phyloP scores from a whole-genome alignment of 805 yeast genomes.

The Nakazawaea laoshanensis region DNA sequence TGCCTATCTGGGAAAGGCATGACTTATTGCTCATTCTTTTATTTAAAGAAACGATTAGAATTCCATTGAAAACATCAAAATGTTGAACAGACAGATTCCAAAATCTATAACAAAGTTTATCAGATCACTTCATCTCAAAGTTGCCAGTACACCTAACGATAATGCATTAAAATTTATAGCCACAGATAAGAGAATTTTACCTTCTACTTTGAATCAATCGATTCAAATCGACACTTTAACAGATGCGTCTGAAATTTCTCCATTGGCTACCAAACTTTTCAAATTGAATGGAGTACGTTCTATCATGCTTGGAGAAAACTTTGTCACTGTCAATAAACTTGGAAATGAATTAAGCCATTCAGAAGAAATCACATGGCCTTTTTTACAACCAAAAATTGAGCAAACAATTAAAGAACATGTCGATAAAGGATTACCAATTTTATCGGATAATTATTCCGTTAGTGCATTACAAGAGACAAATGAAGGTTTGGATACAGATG shows the following conservation, averaged over 20 bases:
- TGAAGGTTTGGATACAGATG: constrained; percentile 46
- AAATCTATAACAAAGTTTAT: constrained; percentile 9
- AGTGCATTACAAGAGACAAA: constrained; percentile 12
- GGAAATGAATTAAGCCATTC: constrained; percentile 24
- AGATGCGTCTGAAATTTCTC: constrained; percentile 52
- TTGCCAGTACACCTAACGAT: constrained; percentile 57
- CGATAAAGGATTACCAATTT: constrained; percentile 19
- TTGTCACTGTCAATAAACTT: constrained; percentile 60
- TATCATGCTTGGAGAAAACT: constrained; percentile 66
- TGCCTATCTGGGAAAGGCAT: constrained; percentile 1
- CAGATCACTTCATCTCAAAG: too few species aligned
- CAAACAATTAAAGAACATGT: constrained; percentile 17
- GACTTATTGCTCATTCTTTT: not conserved
- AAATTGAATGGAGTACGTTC: constrained; percentile 58
- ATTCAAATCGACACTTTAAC: constrained; percentile 44
- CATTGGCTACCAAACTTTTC: constrained; percentile 54
- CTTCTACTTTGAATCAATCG: constrained; percentile 33
- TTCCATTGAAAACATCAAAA: too few species aligned
- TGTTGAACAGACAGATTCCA: not conserved
- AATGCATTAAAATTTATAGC: constrained; percentile 64
- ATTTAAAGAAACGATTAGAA: not conserved
- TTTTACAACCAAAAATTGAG: constrained; percentile 18
- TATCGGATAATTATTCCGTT: constrained; percentile 14
- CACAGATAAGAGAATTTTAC: constrained; percentile 35
- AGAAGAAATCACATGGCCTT: constrained; percentile 21